A percentile compares a stretch with the other conserved stretches of the same genome.
Conservation (phyloP, 495 filamentous ascomycete genomes). For the Trichoderma orchidacearum region DNA sequence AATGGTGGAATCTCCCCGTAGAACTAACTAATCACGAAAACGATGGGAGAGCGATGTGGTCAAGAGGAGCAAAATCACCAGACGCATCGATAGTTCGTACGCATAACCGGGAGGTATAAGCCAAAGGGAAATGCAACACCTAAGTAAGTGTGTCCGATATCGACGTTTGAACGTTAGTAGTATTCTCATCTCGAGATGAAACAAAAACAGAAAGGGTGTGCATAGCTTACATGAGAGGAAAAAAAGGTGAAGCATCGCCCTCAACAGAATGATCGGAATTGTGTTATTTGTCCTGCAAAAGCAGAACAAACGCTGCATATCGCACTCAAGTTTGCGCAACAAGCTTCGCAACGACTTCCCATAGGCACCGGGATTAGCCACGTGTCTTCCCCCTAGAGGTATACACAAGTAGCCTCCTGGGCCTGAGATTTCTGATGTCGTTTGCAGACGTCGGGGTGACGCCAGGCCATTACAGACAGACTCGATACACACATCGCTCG, state of each 20-base stretch:
- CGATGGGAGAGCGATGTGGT: no score
- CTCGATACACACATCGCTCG: slow-evolving; percentile 22
- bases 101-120: no score
- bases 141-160: no score
- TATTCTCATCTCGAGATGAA: no score
- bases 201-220: slow-evolving; percentile 1
- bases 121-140: no score
- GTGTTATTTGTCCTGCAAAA: slow-evolving; percentile 56
- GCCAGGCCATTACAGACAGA: slow-evolving; percentile 89
- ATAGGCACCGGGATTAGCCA: slow-evolving; percentile 35
- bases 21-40: no score
- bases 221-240: slow-evolving; percentile 43
- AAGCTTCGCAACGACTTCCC: slow-evolving; percentile 91
- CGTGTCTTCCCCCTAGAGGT: slow-evolving; percentile 20
- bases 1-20: no score
- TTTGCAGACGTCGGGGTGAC: slow-evolving; percentile 82
- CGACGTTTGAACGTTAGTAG: slow-evolving; percentile 19
- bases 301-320: slow-evolving; percentile 80
- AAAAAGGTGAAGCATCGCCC: slow-evolving; percentile 31
- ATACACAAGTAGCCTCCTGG: slow-evolving; percentile 16
- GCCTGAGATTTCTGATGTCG: slow-evolving; percentile 97
- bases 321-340: slow-evolving; percentile 94
- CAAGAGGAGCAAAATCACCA: no score
- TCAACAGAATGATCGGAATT: slow-evolving; percentile 57
- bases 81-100: no score